Base-by-base conservation (phyloP, 225 moss, liverwort and hornwort species). In the Physcomitrellopsis africana region DNA sequence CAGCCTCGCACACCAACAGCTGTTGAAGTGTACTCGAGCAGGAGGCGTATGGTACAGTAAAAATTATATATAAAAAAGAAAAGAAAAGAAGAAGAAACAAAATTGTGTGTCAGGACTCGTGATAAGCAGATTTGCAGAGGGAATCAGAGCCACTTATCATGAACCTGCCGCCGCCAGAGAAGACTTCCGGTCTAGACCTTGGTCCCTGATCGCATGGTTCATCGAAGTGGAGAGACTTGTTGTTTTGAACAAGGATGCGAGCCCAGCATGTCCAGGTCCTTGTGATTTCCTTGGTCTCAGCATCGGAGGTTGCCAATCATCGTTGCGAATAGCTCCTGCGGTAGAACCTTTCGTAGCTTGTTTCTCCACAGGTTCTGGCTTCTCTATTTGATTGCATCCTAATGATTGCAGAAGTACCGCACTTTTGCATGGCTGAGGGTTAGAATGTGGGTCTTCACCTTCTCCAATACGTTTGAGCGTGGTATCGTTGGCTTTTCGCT, bases 281-380 rank as follows among this genome's bases (percentile, higher is more conserved):
- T 63, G 70, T 52, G 69, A 27, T 9, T 73, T 70, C 41, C 81
- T 85, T 9, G 79, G 84, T 37, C 82, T 83, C 45, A 84, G 61
- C 8, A 24, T 63, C 1, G 95, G 91, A 45, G 81, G 88, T 43
- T 81, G 86, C 95, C 95, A 95, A 19, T 80, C 84, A 47, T 77
- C 70, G 55, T 82, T 86, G 10, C 77, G 67, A 37, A 73, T 72
- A 15, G 42, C 63, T 22, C 26, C 37, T 20, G 17, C 47, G 63
- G 8, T n/a, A 74, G 9, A 9, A 48, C 77, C 48, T 41, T 67
- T 82, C 70, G 27, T 4, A 1, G 60, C 70, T 22, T 16, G 48
- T 12, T 32, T 52, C 22, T 47, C 61, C 69, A 44, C 60, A 0
- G 41, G 26, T 24, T 24, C 24, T 24, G 24, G 24, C 24, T 3